Evolutionary conservation across 106 monocot genomes (phyloP), one percentile per base, ranked within the genome.

Genomic region (Ottelia alismoides): DNA sequence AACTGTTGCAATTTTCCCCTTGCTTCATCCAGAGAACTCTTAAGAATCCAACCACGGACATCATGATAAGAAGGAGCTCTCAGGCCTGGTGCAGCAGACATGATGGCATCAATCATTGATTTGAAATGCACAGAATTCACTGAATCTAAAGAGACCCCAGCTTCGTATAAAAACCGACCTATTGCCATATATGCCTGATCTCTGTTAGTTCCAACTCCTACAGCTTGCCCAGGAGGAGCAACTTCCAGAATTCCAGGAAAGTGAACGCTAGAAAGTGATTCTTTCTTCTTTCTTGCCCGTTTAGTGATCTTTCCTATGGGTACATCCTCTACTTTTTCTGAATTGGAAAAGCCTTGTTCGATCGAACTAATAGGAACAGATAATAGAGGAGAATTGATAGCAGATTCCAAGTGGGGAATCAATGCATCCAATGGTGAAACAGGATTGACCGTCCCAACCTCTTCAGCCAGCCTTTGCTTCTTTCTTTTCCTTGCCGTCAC

Each of bases 21-120:
- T 25, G 83, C 65, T 35, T 90, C 98, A 2, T 83, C 78, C 3
- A 86, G 20, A 0, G 68, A 65, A 52, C 64, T 72, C 74, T 90
- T 83, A 32, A 98, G 52, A 10, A 79, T 53, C 24, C 74, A 56
- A 17, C 82, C 75, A 32, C 90, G 90, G 44, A 80, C 51, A 45
- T 90, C 98, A 46, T 77, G 65, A 51, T 75, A 98, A 1, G 85
- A 79, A 57, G 85, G 79, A 2, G 58, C 22, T 18, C 58, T 71
- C 2, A 82, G 51, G n/a, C 76, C 71, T n/a, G 72, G 63, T n/a
- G 76, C 81, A 12, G 73, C 74, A 0, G 85, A 65, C 9, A 72
- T 71, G 56, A 90, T 77, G 7, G 96, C 70, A 18, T 89, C 79
- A 27, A 90, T 49, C 98, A 98, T 98, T 0, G 79, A 69, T 21